Percentiles rank a stretch among this genome's conserved stretches.
These are phyloP conservation scores for Ottelia alismoides DNA, from an alignment of 106 monocot species.

Conservation along the genomic window DNA sequence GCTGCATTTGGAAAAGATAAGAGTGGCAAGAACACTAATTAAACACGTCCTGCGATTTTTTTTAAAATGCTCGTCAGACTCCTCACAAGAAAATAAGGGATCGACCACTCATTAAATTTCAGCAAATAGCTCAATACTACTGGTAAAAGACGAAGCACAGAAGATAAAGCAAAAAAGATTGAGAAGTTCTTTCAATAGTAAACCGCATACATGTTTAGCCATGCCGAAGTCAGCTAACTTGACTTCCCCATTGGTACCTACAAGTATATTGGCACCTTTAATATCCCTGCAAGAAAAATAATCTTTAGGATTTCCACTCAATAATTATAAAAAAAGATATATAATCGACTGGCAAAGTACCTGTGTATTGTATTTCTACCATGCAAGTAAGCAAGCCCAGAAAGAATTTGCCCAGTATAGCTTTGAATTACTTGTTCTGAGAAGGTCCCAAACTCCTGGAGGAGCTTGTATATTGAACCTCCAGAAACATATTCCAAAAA, in stretches of 20 bases:
- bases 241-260: slow-evolving; percentile 78
- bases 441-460: slow-evolving; percentile 91
- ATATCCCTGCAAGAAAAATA: slow-evolving; percentile 54
- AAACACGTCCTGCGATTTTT: neutral
- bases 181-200: neutral
- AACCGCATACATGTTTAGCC: slow-evolving; percentile 83
- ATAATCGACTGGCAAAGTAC: slow-evolving; percentile 15
- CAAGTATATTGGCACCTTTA: slow-evolving; percentile 99
- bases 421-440: slow-evolving; percentile 71
- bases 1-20: neutral
- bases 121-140: too few species aligned
- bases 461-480: slow-evolving; percentile 87
- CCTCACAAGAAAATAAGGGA: neutral
- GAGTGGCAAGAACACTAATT: neutral
- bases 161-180: too few species aligned
- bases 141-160: too few species aligned
- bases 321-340: neutral
- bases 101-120: neutral
- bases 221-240: slow-evolving; percentile 99
- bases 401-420: slow-evolving; percentile 79
- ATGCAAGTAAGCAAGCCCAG: slow-evolving; percentile 91
- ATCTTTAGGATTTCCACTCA: neutral
- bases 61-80: neutral
- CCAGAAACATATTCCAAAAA: slow-evolving; percentile 95
- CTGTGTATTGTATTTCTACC: slow-evolving; percentile 81